These are phyloP conservation scores for Aspergillus egyptiacus DNA, from an alignment of 495 filamentous ascomycete species.

Conservation along the genomic window DNA sequence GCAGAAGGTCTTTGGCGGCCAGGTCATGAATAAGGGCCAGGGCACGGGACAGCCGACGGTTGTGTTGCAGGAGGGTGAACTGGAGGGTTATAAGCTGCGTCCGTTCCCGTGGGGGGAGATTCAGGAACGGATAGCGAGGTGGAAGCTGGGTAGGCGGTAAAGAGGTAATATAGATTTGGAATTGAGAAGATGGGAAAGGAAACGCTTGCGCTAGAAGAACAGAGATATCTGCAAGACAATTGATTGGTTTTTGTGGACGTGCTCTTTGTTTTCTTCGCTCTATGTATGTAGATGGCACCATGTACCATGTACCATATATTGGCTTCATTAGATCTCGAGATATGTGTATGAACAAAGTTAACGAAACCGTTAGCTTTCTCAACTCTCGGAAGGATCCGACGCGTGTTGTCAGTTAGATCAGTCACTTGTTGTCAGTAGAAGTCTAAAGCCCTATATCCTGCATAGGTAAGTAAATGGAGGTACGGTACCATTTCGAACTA, in stretches of 20 bases:
- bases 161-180: background rate
- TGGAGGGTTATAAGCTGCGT: conserved; percentile 39
- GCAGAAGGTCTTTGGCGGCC: conserved; percentile 66
- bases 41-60: conserved; percentile 92
- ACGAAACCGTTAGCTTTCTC: too few relatives aligned
- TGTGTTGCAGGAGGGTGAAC: conserved; percentile 72
- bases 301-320: conserved; percentile 12
- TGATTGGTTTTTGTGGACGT: conserved; percentile 4
- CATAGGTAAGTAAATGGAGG: too few relatives aligned
- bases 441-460: too few relatives aligned
- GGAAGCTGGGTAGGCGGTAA: conserved; percentile 73
- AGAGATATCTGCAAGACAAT: background rate
- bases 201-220: background rate
- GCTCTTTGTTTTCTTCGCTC: conserved; percentile 12
- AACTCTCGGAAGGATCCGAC: too few relatives aligned
- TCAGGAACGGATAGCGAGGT: conserved; percentile 73
- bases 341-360: too few relatives aligned
- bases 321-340: too few relatives aligned
- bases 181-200: background rate
- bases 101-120: conserved; percentile 80
- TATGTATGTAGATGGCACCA: conserved; percentile 20
- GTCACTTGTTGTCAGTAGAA: too few relatives aligned
- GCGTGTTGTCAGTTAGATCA: too few relatives aligned
- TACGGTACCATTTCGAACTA: too few relatives aligned
- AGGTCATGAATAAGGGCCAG: conserved; percentile 65